phyloP scores from a whole-genome alignment of 305 asterid species.

The Fraxinus ornus region DNA sequence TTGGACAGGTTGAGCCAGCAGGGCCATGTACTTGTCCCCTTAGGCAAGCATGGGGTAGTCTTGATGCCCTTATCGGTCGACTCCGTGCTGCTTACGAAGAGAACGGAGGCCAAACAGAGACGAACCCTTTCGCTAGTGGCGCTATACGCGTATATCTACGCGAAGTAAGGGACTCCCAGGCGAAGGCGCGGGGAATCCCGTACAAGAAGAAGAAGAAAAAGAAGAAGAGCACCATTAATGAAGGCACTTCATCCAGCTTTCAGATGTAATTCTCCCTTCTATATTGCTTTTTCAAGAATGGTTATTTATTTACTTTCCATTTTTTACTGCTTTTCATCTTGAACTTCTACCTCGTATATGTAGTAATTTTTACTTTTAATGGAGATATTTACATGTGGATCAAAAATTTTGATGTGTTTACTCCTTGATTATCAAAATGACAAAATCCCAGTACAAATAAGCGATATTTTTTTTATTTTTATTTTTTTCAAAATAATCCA shows the following conservation, averaged over 20 bases:
- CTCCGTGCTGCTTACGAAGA: slow-evolving; percentile 52
- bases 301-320: slow-evolving; percentile 7
- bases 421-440: neutral
- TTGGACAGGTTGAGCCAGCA: slow-evolving; percentile 51
- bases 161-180: slow-evolving; percentile 49
- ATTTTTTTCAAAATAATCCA: no score
- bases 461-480: neutral
- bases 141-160: slow-evolving; percentile 41
- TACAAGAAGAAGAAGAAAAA: slow-evolving; percentile 45
- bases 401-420: neutral
- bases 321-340: neutral
- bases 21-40: slow-evolving; percentile 46
- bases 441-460: neutral
- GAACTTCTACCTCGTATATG: neutral
- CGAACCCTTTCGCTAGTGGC: slow-evolving; percentile 45
- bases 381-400: neutral
- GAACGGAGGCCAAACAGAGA: slow-evolving; percentile 38
- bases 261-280: slow-evolving; percentile 25
- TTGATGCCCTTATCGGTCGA: slow-evolving; percentile 48
- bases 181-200: slow-evolving; percentile 48
- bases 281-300: neutral
- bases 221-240: slow-evolving; percentile 20
- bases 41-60: slow-evolving; percentile 57
- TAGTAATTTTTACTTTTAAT: neutral
- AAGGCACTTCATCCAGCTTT: slow-evolving; percentile 25